Evolutionary conservation across 1,139 yeast genomes (phyloP), one percentile per base, ranked within the genome.

Genomic region (Debaryomyces nepalensis): DNA sequence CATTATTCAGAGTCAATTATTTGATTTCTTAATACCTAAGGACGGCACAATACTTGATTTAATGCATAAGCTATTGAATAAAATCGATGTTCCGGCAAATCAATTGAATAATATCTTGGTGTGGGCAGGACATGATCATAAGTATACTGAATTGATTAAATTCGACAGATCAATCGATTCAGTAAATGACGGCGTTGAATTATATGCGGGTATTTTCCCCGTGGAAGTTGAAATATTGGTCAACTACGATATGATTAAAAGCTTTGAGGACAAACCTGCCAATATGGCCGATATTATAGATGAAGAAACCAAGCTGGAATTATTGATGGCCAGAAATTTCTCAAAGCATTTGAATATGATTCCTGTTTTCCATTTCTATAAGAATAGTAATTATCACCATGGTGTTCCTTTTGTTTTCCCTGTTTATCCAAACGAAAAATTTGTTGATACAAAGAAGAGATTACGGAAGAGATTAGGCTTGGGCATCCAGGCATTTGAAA

Each of bases 381-480:
- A 84, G 53, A 88, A 82, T 37, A 75, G 84, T 15, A 74, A 73
- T 34, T 79, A 82, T 50, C 73, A 81, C 15, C 99, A 95, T 60
- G 95, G 98, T n/a, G 73, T 86, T 26, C 97, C 99, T 5, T 93
- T 93, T 60, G 68, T 86, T 18, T 86, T 93, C 57, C 79, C 82
- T 10, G 64, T 88, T 6, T 70, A 75, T 41, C 84, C 86, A 3
- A 74, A 73, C 15, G 99, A 95, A 60, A 65, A 66, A 36, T 78
- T 87, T 41, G 57, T 62, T 3, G 82, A 79, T n/a, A 84, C 96
- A 2, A 83, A 76, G 54, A 74, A 68, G 20, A 77, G 99, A 48
- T 68, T 93, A 47, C 85, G 86, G 56, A 74, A 73, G 51, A 70
- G 70, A 45, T 55, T 89, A 51, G 97, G 97, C 0, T 66, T 88